phyloP scores from a whole-genome alignment of 805 yeast species.

The Zygoascus ofunaensis region DNA sequence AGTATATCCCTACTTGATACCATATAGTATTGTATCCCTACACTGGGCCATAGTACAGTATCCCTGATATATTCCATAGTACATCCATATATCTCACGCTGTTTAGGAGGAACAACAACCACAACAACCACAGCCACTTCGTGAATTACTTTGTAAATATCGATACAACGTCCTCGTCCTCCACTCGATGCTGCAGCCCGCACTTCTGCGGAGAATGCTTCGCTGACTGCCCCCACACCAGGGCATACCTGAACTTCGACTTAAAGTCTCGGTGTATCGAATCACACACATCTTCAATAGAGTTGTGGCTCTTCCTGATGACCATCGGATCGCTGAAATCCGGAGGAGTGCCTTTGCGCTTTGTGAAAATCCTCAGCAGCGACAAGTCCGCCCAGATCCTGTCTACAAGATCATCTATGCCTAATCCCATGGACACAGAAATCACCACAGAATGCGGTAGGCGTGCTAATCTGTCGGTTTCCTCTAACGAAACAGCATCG shows the following conservation, averaged over 20 bases:
- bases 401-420: constrained; percentile 78
- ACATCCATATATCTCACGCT: no score
- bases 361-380: constrained; percentile 75
- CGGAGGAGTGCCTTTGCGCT: constrained; percentile 70
- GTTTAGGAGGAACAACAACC: no score
- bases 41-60: no score
- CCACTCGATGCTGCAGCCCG: constrained; percentile 72
- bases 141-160: constrained; percentile 78
- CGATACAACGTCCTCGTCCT: constrained; percentile 92
- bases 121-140: no score
- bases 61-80: no score
- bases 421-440: constrained; percentile 83
- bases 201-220: constrained; percentile 96
- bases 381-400: constrained; percentile 88
- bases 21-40: no score
- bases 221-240: constrained; percentile 94
- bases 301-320: constrained; percentile 61
- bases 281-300: constrained; percentile 83
- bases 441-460: constrained; percentile 89
- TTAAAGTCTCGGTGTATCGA: constrained; percentile 88
- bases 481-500: constrained; percentile 91
- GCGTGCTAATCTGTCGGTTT: constrained; percentile 84
- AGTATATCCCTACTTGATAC: no score
- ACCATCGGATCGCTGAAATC: constrained; percentile 86
- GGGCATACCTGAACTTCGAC: constrained; percentile 83